These are phyloP conservation scores for Trametes villosa DNA, from an alignment of 768 basidiomycete species.

Conservation along the genomic window DNA sequence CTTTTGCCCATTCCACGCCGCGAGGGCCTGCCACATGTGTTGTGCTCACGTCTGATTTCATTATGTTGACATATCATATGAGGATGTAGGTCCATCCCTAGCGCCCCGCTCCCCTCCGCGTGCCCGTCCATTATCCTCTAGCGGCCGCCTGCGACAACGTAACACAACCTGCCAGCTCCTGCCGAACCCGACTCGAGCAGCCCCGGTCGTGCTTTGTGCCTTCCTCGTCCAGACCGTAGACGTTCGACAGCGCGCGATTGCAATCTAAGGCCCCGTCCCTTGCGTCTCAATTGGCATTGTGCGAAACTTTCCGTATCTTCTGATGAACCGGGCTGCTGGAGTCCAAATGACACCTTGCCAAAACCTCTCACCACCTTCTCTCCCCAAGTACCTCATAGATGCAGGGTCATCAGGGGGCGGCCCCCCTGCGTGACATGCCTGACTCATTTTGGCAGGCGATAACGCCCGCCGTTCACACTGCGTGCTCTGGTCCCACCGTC, in stretches of 20 bases:
- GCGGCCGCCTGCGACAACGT: constrained; percentile 7
- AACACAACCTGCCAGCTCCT: background rate
- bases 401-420: constrained; percentile 25
- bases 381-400: constrained; percentile 22
- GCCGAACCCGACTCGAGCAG: constrained; percentile 8
- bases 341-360: constrained; percentile 15
- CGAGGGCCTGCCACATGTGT: constrained; percentile 20
- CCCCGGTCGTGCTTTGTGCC: constrained; percentile 12
- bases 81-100: constrained; percentile 23
- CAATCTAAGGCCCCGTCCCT: constrained; percentile 12
- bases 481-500: constrained; percentile 10
- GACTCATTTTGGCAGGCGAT: constrained; percentile 15
- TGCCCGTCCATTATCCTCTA: constrained; percentile 12
- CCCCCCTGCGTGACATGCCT: constrained; percentile 15
- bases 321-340: constrained; percentile 16
- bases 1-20: constrained; percentile 10
- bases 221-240: background rate
- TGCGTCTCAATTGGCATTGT: constrained; percentile 19
- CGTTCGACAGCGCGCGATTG: background rate
- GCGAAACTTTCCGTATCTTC: constrained; percentile 13
- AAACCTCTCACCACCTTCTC: constrained; percentile 15
- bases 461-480: constrained; percentile 4
- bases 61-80: constrained; percentile 24
- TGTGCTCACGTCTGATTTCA: constrained; percentile 26
- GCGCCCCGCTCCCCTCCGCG: constrained; percentile 9